These are phyloP conservation scores for Sphaerulina musiva DNA, from an alignment of 2,329 filamentous ascomycete species.

Conservation along the genomic window DNA sequence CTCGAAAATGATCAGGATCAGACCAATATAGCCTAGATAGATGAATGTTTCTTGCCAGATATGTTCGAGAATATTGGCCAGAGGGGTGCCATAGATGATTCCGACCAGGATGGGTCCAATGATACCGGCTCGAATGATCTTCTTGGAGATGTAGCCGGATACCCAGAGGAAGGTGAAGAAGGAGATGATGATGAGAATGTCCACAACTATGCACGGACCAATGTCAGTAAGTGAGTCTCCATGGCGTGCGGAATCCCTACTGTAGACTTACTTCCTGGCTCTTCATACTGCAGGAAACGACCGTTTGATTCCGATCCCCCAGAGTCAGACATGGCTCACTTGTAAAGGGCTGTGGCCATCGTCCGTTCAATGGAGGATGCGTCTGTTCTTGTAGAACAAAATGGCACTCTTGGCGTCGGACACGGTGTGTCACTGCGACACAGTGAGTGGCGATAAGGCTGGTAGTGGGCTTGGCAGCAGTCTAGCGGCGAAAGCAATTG, in stretches of 20 bases:
- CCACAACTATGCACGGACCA: neutral
- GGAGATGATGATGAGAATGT: conserved; percentile 12
- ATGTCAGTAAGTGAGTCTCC: neutral
- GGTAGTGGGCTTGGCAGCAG: too few species aligned
- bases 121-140: conserved; percentile 40
- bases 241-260: neutral
- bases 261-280: conserved; percentile 11
- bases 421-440: too few species aligned
- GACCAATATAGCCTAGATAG: conserved; percentile 43
- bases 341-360: neutral
- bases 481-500: too few species aligned
- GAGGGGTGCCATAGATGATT: conserved; percentile 42
- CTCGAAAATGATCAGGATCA: conserved; percentile 48
- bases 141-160: conserved; percentile 11
- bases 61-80: conserved; percentile 41
- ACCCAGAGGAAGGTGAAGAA: conserved; percentile 16
- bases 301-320: neutral
- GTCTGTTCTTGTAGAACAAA: neutral
- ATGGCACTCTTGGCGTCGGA: too few species aligned
- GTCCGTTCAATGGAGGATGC: neutral
- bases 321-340: neutral
- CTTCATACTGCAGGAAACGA: conserved; percentile 10
- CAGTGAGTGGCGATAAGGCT: too few species aligned
- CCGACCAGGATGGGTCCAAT: conserved; percentile 46
- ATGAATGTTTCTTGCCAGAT: conserved; percentile 45